Evolutionary conservation across 768 basidiomycete species (phyloP).

Genomic region (Xanthoconium stramineum): DNA sequence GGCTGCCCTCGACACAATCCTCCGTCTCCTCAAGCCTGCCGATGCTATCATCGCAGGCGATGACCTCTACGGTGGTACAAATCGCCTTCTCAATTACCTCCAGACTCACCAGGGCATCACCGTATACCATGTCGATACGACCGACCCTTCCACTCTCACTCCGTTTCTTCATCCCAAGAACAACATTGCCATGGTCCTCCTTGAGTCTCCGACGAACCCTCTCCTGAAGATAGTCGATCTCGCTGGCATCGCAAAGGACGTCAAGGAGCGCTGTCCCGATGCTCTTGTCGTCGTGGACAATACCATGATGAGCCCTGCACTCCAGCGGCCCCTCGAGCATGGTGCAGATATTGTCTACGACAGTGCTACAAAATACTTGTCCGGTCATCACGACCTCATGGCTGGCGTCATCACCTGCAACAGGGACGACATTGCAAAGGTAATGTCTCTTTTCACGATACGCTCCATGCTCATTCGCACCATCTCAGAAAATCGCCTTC

Average conservation of each 20-base stretch:
- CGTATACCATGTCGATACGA: conserved; percentile 94
- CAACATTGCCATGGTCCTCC: conserved; percentile 90
- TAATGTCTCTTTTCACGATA: conserved; percentile 17
- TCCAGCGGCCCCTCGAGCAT: conserved; percentile 91
- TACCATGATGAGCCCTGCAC: conserved; percentile 99
- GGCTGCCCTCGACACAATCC: conserved; percentile 95
- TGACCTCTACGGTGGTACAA: conserved; percentile 96
- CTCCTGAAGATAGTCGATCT: conserved; percentile 93
- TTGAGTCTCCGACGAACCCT: conserved; percentile 97
- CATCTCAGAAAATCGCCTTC: conserved; percentile 75
- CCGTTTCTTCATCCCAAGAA: conserved; percentile 57
- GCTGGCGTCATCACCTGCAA: conserved; percentile 93
- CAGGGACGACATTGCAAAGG: conserved; percentile 86
- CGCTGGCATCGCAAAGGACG: conserved; percentile 74
- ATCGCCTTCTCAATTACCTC: conserved; percentile 89
- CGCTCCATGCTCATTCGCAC: background rate
- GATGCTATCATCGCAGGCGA: conserved; percentile 95
- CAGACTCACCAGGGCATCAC: conserved; percentile 82
- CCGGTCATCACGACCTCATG: conserved; percentile 99
- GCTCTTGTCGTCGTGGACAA: conserved; percentile 92
- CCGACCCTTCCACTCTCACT: conserved; percentile 59
- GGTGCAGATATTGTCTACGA: conserved; percentile 98
- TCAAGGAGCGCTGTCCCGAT: conserved; percentile 77
- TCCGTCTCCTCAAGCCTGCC: conserved; percentile 92
- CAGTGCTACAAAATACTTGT: conserved; percentile 95